Conservation (phyloP, 179 eudicot genomes). For the Camellia oleifera region DNA sequence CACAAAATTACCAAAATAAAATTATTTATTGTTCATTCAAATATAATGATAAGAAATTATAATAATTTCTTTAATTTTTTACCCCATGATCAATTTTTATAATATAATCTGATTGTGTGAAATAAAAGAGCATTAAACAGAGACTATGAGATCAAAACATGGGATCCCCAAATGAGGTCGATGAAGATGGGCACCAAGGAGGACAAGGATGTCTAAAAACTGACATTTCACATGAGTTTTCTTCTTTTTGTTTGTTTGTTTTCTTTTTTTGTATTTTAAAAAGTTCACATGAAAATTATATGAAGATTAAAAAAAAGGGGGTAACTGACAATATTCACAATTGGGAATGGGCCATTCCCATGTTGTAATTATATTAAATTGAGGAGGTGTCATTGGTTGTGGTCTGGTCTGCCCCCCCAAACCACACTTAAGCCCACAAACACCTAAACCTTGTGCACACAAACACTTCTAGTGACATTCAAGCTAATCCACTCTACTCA, state of each 20-base stretch:
- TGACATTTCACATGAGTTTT: not conserved
- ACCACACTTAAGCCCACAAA: conserved; percentile 4
- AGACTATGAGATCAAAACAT: too few relatives aligned
- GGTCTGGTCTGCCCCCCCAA: not conserved
- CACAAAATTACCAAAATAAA: too few relatives aligned
- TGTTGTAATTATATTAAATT: not conserved
- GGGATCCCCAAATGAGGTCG: not conserved
- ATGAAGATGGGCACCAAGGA: not conserved
- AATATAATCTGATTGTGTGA: too few relatives aligned
- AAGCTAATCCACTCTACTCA: conserved; percentile 4
- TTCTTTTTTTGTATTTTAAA: not conserved
- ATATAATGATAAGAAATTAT: too few relatives aligned
- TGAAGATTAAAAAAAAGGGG: not conserved
- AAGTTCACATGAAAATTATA: too few relatives aligned
- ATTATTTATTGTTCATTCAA: too few relatives aligned
- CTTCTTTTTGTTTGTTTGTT: not conserved
- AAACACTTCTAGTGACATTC: too few relatives aligned
- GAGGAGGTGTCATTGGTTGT: not conserved
- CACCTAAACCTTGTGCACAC: not conserved
- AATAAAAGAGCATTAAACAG: too few relatives aligned
- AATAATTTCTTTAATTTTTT: too few relatives aligned
- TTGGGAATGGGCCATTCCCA: not conserved
- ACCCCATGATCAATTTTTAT: too few relatives aligned
- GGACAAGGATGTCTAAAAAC: not conserved
- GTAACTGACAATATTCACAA: not conserved